Conservation (phyloP, 768 basidiomycete species). For the Amanita subjunquillea region DNA sequence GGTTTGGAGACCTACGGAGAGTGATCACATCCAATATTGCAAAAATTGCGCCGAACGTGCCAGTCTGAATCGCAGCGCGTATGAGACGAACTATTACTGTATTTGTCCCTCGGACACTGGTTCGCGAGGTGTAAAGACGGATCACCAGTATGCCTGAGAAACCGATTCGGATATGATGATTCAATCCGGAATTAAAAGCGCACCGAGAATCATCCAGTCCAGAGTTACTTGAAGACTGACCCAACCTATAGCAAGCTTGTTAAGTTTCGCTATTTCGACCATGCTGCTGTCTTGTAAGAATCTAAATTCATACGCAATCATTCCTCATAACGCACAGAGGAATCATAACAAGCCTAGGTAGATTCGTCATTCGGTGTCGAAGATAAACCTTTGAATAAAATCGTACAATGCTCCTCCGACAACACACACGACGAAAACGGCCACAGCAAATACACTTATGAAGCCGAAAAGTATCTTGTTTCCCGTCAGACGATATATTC, state of each 20-base stretch:
- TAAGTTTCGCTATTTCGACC: background rate
- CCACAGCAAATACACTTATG: background rate
- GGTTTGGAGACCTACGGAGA: conserved; percentile 1
- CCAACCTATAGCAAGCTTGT: conserved; percentile 6
- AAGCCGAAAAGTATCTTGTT: background rate
- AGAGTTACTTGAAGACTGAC: conserved; percentile 6
- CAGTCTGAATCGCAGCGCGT: conserved; percentile 8
- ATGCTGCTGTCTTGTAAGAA: background rate
- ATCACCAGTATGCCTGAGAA: conserved; percentile 1
- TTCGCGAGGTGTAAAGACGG: conserved; percentile 4
- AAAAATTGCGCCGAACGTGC: conserved; percentile 6
- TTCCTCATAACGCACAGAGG: background rate
- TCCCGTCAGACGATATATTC: conserved; percentile 1
- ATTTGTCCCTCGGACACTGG: conserved; percentile 1
- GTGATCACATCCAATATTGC: conserved; percentile 6
- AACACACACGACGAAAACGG: background rate
- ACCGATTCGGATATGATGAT: background rate
- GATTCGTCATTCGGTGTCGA: too few species aligned
- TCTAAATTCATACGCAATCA: background rate
- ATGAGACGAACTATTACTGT: conserved; percentile 9
- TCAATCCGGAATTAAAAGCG: background rate
- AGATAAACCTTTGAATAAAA: background rate
- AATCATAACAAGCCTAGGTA: background rate
- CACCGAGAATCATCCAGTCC: conserved; percentile 7
- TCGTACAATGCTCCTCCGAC: background rate